Conservation (phyloP, 163 green algal genomes). For the Volvox carteri region DNA sequence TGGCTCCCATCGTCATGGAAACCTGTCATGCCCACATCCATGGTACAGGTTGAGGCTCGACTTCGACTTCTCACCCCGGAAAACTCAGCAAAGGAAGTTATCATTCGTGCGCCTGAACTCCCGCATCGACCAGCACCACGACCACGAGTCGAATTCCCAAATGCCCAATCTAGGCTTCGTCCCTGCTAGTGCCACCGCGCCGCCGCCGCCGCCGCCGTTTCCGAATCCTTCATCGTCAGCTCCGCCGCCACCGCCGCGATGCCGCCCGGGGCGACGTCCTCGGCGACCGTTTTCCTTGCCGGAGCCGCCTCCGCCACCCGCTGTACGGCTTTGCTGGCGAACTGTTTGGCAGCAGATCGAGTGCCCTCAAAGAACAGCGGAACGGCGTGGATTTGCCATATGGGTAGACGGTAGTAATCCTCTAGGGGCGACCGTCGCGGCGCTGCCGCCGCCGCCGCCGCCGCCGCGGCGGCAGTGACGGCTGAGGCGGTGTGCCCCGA, state of each 20-base stretch:
- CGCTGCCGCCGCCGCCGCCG: neutral
- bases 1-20: no score
- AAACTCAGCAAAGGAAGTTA: no score
- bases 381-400: slow-evolving; percentile 73
- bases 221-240: neutral
- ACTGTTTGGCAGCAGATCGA: slow-evolving; percentile 59
- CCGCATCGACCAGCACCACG: no score
- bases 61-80: no score
- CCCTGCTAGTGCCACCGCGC: no score
- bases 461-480: neutral
- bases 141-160: no score
- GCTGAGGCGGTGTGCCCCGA: neutral
- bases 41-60: no score
- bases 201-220: neutral
- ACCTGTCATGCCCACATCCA: no score
- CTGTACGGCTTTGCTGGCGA: slow-evolving; percentile 54
- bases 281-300: no score
- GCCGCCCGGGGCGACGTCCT: no score
- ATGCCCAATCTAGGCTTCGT: no score
- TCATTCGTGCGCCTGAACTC: no score
- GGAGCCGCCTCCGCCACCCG: neutral
- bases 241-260: neutral
- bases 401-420: slow-evolving; percentile 58
- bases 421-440: slow-evolving; percentile 9
- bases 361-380: slow-evolving; percentile 69